Conservation (phyloP, 768 basidiomycete genomes). For the Leccinum uliginosum region DNA sequence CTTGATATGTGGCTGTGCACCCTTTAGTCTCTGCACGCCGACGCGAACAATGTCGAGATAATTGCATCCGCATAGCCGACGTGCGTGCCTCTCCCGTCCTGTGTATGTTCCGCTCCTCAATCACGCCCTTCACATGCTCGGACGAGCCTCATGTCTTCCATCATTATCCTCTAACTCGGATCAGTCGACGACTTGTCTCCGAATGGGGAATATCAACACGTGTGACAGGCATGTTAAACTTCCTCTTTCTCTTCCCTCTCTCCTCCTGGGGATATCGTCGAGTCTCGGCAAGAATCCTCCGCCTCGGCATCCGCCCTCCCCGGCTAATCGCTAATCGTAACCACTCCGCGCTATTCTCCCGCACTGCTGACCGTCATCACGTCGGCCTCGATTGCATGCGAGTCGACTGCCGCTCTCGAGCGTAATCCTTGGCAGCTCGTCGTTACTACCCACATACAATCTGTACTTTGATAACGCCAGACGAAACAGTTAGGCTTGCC, state of each 20-base stretch:
- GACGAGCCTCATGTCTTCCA: conserved; percentile 18
- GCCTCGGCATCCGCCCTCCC: conserved; percentile 6
- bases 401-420: background rate
- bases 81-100: background rate
- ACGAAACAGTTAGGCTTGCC: background rate
- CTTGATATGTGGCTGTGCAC: conserved; percentile 27
- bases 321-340: conserved; percentile 3
- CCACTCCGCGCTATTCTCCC: background rate
- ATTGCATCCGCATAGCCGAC: background rate
- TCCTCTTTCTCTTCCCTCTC: conserved; percentile 16
- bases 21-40: background rate
- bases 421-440: background rate
- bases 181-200: conserved; percentile 7
- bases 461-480: background rate
- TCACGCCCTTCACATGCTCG: conserved; percentile 17
- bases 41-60: conserved; percentile 11
- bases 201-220: conserved; percentile 22
- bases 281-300: conserved; percentile 2
- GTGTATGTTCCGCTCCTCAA: conserved; percentile 9
- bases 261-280: background rate
- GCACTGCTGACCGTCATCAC: background rate
- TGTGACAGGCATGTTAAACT: conserved; percentile 20
- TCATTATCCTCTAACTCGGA: conserved; percentile 13
- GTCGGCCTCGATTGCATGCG: conserved; percentile 3
- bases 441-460: background rate